Evolutionary conservation across 768 basidiomycete species (phyloP), one percentile per base, ranked within the genome.

Genomic region (Pleurotus cornucopiae): DNA sequence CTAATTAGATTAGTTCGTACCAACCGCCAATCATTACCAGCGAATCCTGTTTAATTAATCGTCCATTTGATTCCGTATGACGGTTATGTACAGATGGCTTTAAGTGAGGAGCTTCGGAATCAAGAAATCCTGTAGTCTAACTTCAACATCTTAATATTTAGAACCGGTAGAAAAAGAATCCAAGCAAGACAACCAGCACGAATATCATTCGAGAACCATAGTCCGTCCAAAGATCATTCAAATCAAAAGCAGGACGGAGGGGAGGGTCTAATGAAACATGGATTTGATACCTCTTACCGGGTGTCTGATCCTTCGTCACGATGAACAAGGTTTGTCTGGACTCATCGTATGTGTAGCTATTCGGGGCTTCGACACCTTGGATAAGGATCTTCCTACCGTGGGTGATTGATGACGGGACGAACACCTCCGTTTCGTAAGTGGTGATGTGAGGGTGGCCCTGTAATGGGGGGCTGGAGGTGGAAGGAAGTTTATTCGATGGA

Each of bases 351-450:
- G 60, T 53, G 65, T 82, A 85, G 18, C 62, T 65, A 57, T 88
- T 86, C 0, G 70, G 76, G 3, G 73, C 59, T 26, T 68, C 70
- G 1, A 89, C 74, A 0, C 88, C 86, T 23, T 74, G 67, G 0
- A 94, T 79, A 13, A 82, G 62, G 13, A 94, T 65, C 57, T 76
- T 75, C 55, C 86, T 73, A 0, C 78, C 80, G 14, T 76, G 78
- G 1, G 83, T 75, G 38, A 93, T 71, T 58, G 78, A 65, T 0
- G 82, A 78, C 0, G 93, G 91, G 5, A 92, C 60, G 71, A 86
- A 96, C 26, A 95, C 83, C 70, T 94, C 91, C n/a, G 91, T 92
- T 64, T 89, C 84, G 46, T 75, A 68, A n/a, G 84, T 77, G 21
- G 65, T 70, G 26, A 84, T 67, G 6, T 61, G 57, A 0, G 71